These are phyloP conservation scores for Biscutella laevigata DNA, from an alignment of 441 rosid genomes.

Conservation along the genomic window DNA sequence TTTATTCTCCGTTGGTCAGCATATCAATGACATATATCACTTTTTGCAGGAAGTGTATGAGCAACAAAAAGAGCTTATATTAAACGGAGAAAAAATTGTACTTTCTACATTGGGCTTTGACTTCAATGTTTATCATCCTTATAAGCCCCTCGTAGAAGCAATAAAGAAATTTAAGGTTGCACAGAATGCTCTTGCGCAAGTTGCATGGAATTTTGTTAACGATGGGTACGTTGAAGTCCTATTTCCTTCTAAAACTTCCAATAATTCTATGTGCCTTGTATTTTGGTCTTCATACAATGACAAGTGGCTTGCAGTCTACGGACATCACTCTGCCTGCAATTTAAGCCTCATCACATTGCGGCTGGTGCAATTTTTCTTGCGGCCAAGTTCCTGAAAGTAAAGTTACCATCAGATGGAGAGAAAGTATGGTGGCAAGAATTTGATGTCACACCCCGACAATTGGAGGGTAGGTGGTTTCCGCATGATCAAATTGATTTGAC, in stretches of 20 bases:
- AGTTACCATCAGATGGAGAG: conserved; percentile 91
- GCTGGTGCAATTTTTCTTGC: conserved; percentile 99
- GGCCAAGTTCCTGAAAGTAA: conserved; percentile 95
- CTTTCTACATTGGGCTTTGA: conserved; percentile 88
- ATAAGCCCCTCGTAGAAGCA: conserved; percentile 94
- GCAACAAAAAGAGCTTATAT: conserved; percentile 80
- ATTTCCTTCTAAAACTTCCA: conserved; percentile 21
- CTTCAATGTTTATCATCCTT: conserved; percentile 80
- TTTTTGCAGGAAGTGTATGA: conserved; percentile 84
- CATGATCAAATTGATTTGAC: conserved; percentile 21
- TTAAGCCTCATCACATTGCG: conserved; percentile 98
- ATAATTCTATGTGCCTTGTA: conserved; percentile 27
- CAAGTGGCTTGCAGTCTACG: conserved; percentile 87
- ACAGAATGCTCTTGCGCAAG: conserved; percentile 87
- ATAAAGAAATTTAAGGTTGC: conserved; percentile 92
- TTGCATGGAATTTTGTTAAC: conserved; percentile 94
- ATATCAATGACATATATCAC: not conserved
- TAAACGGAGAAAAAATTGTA: conserved; percentile 81
- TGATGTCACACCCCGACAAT: conserved; percentile 92
- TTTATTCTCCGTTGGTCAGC: too few relatives aligned
- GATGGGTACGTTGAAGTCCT: conserved; percentile 66
- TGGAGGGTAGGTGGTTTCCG: conserved; percentile 67
- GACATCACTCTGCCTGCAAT: conserved; percentile 98
- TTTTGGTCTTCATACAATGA: conserved; percentile 40
- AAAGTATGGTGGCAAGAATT: conserved; percentile 99